Base-by-base conservation (phyloP, 192 early-diverging fungal species). In the Diversispora eburnea region DNA sequence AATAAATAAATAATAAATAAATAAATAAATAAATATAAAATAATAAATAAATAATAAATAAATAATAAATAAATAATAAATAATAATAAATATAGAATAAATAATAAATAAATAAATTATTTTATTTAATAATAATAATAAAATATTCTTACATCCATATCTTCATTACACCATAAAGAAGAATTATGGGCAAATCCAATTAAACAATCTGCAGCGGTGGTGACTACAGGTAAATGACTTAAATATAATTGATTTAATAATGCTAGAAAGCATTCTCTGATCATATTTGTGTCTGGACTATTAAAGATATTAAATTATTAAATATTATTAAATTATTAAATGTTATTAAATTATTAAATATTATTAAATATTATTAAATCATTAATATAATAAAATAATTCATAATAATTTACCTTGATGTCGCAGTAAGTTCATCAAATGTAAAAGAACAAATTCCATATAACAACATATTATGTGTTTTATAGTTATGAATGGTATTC, bases 201-300 rank as follows among this genome's bases (percentile, higher is more conserved):
- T 25, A 93, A 80, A 12, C 88, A 87, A 73, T 93, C 91, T 7
- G 83, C 80, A 10, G 89, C 85, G 3, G 88, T 85, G 63, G 83
- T 81, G 0, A 93, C 88, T 47, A 89, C 79, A 25, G 83, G 78
- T 1, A 88, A 54, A 64, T 87, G 88, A 25, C 77, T 81, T 80
- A 80, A 81, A 42, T 88, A 88, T 20, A 95, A 76, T 62, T 91
- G 88, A 74, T 91, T 87, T 13, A 92, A 64, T 5, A 95, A 70
- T 4, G 80, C 69, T 62, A 80, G 76, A n/a, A 95, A 76, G 58
- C 88, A 82, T 55, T 91, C 89, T 61, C 89, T 85, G 57, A 88
- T 78, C 4, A 82, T 67, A 8, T 73, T 75, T 52, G 63, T 73
- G 17, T 59, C 13, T 3, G 72, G 61, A 15, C 72, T 73, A 54